Evolutionary conservation across 768 basidiomycete species (phyloP), one percentile per base, ranked within the genome.

Genomic region (Lactarius akahatsu): DNA sequence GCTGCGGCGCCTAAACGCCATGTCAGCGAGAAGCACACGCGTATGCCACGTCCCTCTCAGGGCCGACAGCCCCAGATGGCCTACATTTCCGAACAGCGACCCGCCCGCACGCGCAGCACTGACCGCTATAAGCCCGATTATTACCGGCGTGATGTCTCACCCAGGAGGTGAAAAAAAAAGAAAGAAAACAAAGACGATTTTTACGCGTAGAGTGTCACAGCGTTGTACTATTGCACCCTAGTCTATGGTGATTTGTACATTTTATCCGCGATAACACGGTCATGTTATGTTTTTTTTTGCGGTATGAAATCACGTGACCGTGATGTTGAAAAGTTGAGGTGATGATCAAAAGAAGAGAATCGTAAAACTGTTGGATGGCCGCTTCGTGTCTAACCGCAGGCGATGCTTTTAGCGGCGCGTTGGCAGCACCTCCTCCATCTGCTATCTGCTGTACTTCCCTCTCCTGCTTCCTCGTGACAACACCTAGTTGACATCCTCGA

Each of bases 121-220:
- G 70, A 69, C 28, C 78, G 68, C n/a, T 57, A 67, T 13, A 59
- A 72, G 74, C 47, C 75, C 58, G 67, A 69, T 61, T 71, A 71
- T 67, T 71, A 72, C 72, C 78, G 63, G 72, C 77, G 72, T 74
- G 77, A 70, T 75, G 76, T 67, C 36, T 75, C 71, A 64, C 71
- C 63, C 60, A 61, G 59, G 76, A 76, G 71, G 78, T 78, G 70
- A 69, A 45, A 59, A 30, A 6, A 32, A 9, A 41, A n/a, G n/a
- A 52, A n/a, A 68, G 23, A 56, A 20, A n/a, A 40, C 13, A 40
- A 50, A n/a, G 18, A 30, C 7, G 30, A 15, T 38, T 55, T 38
- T 62, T 28, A 66, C 61, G 57, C 45, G 40, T 58, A 32, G 60
- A 43, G 43, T 63, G 62, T 55, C 52, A 47, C 23, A 23, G 41